These are phyloP conservation scores for Pelagomonas calceolata DNA, from an alignment of 108 stramenopile species.

Conservation along the genomic window DNA sequence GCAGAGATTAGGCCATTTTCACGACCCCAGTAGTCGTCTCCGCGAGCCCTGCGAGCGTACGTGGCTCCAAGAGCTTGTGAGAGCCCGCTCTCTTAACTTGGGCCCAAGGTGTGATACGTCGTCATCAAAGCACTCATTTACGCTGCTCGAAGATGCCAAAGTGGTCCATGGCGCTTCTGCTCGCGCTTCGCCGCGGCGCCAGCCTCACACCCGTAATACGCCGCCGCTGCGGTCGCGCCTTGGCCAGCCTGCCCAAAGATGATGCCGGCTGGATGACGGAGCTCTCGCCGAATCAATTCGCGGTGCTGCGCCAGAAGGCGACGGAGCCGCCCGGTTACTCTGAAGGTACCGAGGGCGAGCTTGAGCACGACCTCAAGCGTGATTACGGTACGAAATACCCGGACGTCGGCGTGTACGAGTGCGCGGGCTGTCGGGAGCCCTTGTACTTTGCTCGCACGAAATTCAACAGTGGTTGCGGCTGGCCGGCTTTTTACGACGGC, in stretches of 20 bases:
- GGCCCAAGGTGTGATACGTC: too few relatives aligned
- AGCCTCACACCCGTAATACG: too few relatives aligned
- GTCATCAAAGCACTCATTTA: too few relatives aligned
- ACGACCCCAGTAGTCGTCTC: too few relatives aligned
- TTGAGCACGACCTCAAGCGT: constrained; percentile 9
- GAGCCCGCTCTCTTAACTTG: too few relatives aligned
- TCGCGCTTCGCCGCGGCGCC: too few relatives aligned
- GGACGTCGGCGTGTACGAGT: background rate
- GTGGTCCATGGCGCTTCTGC: too few relatives aligned
- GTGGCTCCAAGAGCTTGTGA: too few relatives aligned
- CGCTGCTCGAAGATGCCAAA: too few relatives aligned
- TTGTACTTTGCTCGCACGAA: background rate
- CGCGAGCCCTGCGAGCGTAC: too few relatives aligned
- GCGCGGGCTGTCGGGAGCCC: background rate
- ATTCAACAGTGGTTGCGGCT: background rate
- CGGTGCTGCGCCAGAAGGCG: constrained; percentile 5
- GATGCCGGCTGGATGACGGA: constrained; percentile 3
- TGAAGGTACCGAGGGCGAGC: constrained; percentile 1
- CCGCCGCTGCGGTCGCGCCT: too few relatives aligned
- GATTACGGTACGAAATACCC: constrained; percentile 9
- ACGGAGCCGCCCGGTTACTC: constrained; percentile 12
- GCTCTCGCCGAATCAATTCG: constrained; percentile 1
- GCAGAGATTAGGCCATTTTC: too few relatives aligned
- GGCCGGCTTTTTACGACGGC: constrained; percentile 1
- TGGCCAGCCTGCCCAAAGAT: background rate